These are phyloP conservation scores for Naumovozyma dairenensis DNA, from an alignment of 805 yeast genomes.

Conservation along the genomic window DNA sequence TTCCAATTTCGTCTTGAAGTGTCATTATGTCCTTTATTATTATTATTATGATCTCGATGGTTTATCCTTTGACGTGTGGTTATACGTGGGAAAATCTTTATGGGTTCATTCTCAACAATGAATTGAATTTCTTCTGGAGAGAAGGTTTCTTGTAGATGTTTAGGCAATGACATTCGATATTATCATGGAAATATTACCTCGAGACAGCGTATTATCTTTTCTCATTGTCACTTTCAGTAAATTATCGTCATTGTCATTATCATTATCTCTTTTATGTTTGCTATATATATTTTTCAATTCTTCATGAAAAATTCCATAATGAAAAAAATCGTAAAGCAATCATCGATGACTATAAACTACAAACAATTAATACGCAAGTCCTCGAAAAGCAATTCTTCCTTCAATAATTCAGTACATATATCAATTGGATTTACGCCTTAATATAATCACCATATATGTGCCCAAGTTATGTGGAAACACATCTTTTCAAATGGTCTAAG, in stretches of 20 bases:
- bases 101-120: conserved; percentile 68
- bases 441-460: not conserved
- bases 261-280: too few species aligned
- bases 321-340: too few species aligned
- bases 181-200: not conserved
- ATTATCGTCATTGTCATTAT: too few species aligned
- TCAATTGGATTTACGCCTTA: too few species aligned
- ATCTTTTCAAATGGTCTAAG: conserved; percentile 5
- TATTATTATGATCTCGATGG: conserved; percentile 3
- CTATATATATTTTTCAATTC: too few species aligned
- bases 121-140: conserved; percentile 74
- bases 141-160: conserved; percentile 42
- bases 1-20: conserved; percentile 18
- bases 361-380: too few species aligned
- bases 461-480: conserved; percentile 15
- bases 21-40: conserved; percentile 1
- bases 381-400: too few species aligned
- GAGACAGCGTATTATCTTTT: too few species aligned
- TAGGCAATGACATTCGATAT: conserved; percentile 68
- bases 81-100: conserved; percentile 65
- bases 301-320: too few species aligned
- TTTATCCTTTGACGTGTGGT: conserved; percentile 22
- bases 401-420: too few species aligned
- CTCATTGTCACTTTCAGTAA: too few species aligned
- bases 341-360: too few species aligned